These are phyloP conservation scores for Durusdinium trenchii DNA, from an alignment of 73 alveolate species.

Conservation along the genomic window DNA sequence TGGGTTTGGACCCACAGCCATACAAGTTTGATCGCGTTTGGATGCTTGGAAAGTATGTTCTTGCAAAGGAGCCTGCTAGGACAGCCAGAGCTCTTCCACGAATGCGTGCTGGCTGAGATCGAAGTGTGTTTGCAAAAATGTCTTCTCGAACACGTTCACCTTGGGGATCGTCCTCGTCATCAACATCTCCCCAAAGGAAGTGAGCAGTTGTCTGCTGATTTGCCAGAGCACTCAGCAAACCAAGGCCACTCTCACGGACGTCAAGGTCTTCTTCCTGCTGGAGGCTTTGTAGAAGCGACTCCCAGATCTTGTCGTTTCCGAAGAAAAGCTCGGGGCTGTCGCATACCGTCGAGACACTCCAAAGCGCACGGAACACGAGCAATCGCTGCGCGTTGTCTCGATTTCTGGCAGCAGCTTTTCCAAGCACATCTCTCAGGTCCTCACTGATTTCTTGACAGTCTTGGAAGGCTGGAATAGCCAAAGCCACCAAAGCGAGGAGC, in stretches of 20 bases:
- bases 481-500: slow-evolving; percentile 12
- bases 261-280: slow-evolving; percentile 35
- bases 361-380: slow-evolving; percentile 66
- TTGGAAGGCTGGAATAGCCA: slow-evolving; percentile 44
- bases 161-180: no score
- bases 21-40: neutral
- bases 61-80: neutral
- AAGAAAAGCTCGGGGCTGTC: slow-evolving; percentile 85
- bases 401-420: slow-evolving; percentile 6
- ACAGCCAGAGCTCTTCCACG: slow-evolving; percentile 50
- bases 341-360: slow-evolving; percentile 62
- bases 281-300: slow-evolving; percentile 2
- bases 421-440: slow-evolving; percentile 63
- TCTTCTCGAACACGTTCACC: neutral
- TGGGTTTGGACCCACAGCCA: neutral
- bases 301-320: slow-evolving; percentile 46
- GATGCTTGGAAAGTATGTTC: neutral
- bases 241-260: slow-evolving; percentile 36
- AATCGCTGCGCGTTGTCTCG: slow-evolving; percentile 14
- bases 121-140: slow-evolving; percentile 2
- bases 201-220: slow-evolving; percentile 25
- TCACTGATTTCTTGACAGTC: slow-evolving; percentile 47
- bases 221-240: slow-evolving; percentile 36
- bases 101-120: slow-evolving; percentile 40
- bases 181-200: slow-evolving; percentile 13